Evolutionary conservation across 306 rosid genomes (phyloP).

Genomic region (Gynostemma pentaphyllum): DNA sequence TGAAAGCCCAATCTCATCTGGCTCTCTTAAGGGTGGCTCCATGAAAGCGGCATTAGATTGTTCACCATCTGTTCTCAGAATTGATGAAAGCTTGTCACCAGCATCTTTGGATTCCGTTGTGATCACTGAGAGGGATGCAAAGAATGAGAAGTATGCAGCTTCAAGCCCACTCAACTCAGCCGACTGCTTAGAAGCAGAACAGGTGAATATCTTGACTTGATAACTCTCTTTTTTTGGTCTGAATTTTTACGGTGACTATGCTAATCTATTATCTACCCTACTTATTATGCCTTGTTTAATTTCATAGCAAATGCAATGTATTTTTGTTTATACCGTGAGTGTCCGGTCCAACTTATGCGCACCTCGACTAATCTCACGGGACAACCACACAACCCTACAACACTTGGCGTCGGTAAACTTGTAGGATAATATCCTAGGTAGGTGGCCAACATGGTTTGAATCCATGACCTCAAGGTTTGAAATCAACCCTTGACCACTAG

Average conservation of each 20-base stretch:
- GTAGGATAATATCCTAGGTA: too few relatives aligned
- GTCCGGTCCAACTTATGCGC: too few relatives aligned
- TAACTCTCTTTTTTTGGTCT: neutral
- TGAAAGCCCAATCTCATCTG: slow-evolving; percentile 65
- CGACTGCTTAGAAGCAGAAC: slow-evolving; percentile 76
- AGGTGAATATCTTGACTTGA: slow-evolving; percentile 28
- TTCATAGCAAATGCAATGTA: neutral
- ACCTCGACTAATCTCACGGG: too few relatives aligned
- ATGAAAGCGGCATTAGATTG: slow-evolving; percentile 50
- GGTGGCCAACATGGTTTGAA: too few relatives aligned
- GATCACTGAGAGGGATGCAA: slow-evolving; percentile 69
- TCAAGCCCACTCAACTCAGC: slow-evolving; percentile 49
- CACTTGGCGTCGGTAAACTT: too few relatives aligned
- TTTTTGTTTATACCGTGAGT: too few relatives aligned
- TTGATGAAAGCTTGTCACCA: slow-evolving; percentile 78
- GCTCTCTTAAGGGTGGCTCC: slow-evolving; percentile 46
- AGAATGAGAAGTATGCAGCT: slow-evolving; percentile 44
- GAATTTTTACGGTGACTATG: neutral
- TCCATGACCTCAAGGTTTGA: too few relatives aligned
- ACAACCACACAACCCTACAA: too few relatives aligned
- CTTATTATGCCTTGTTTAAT: neutral
- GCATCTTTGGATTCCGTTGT: slow-evolving; percentile 84
- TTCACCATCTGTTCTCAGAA: slow-evolving; percentile 45
- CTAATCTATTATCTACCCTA: neutral
- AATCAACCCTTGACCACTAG: too few relatives aligned